These are phyloP conservation scores for Hanseniaspora meyeri DNA, from an alignment of 805 yeast genomes.

Conservation along the genomic window DNA sequence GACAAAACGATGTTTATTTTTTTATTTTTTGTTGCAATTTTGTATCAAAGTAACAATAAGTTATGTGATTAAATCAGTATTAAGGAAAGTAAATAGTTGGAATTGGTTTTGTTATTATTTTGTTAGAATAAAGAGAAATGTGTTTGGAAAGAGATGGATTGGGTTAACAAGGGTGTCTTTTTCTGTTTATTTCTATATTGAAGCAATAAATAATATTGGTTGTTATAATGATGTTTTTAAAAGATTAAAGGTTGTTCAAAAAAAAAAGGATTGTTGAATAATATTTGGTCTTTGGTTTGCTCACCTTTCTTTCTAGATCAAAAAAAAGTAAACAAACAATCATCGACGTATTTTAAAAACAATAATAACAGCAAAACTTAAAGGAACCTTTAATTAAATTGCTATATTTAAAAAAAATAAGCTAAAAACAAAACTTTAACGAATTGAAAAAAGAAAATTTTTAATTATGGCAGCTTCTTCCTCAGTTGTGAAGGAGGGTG, in stretches of 20 bases:
- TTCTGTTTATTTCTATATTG: no score
- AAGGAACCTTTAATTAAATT: background rate
- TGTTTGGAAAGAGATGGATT: background rate
- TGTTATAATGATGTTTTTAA: background rate
- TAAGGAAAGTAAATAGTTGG: conserved; percentile 31
- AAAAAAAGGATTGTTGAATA: background rate
- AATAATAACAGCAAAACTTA: no score
- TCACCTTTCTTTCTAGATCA: background rate
- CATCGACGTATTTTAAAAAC: no score
- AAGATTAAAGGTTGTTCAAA: background rate
- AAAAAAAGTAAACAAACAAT: no score
- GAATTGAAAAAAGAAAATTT: background rate
- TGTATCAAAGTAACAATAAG: no score
- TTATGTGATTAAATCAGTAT: conserved; percentile 8
- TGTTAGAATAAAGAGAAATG: background rate
- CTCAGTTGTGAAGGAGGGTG: no score
- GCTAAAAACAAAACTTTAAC: no score
- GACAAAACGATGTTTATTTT: background rate
- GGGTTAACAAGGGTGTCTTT: no score
- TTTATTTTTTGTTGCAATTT: background rate
- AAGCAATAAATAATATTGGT: background rate
- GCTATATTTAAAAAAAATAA: background rate
- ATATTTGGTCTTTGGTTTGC: background rate
- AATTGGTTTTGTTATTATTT: conserved; percentile 1
- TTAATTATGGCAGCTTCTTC: no score